phyloP scores from a whole-genome alignment of 2,329 filamentous ascomycete genomes.

The Diplodia mutila region DNA sequence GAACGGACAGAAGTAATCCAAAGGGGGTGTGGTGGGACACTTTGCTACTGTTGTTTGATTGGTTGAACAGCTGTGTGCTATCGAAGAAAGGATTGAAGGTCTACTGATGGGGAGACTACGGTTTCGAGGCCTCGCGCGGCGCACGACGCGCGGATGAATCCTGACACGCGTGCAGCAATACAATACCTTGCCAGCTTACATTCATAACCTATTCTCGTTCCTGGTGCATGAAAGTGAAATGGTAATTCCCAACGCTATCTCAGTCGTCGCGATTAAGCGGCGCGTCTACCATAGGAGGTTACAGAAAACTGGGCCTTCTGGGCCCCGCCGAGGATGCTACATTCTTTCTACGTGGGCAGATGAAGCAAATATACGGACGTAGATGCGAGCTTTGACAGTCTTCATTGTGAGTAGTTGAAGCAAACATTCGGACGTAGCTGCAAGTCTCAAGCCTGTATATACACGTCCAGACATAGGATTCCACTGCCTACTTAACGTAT shows the following conservation, averaged over 20 bases:
- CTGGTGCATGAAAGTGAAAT: not conserved
- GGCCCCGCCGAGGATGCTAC: too few relatives aligned
- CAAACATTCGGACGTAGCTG: too few relatives aligned
- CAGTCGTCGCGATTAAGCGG: too few relatives aligned
- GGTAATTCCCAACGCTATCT: not conserved
- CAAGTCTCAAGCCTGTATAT: too few relatives aligned
- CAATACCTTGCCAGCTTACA: not conserved
- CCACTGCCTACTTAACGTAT: too few relatives aligned
- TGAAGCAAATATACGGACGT: too few relatives aligned
- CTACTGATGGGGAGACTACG: not conserved
- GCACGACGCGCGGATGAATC: not conserved
- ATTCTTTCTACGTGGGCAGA: too few relatives aligned
- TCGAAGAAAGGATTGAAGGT: not conserved
- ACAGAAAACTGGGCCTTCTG: too few relatives aligned
- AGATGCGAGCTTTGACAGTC: too few relatives aligned
- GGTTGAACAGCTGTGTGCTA: not conserved
- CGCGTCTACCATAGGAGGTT: too few relatives aligned
- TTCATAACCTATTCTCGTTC: not conserved
- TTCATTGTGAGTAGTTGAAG: too few relatives aligned
- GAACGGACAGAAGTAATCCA: constrained; percentile 9
- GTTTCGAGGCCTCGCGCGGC: not conserved
- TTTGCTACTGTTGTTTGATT: not conserved
- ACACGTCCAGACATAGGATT: too few relatives aligned
- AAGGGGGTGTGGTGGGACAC: not conserved
- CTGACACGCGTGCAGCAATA: not conserved